Percentiles rank a stretch among this genome's conserved stretches.
Conservation (phyloP, 2,329 filamentous ascomycete species). For the Sporothrix pallida region DNA sequence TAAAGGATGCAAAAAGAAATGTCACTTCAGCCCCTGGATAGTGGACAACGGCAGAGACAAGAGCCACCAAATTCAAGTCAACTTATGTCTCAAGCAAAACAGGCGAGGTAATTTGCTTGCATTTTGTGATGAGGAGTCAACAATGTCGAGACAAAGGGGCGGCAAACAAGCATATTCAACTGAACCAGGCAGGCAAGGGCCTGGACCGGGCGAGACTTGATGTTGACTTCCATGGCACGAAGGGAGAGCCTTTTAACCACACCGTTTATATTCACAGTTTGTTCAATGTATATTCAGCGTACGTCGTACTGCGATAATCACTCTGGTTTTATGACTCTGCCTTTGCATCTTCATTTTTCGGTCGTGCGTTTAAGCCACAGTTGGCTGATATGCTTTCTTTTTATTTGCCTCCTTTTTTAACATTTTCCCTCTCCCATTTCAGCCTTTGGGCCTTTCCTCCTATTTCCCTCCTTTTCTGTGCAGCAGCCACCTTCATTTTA, state of each 20-base stretch:
- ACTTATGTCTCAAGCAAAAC: background rate
- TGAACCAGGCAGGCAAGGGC: background rate
- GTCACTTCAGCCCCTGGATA: background rate
- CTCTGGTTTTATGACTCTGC: background rate
- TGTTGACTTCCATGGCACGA: background rate
- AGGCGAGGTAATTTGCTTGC: background rate
- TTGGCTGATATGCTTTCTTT: background rate
- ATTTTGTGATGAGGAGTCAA: background rate
- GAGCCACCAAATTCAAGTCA: background rate
- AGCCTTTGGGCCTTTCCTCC: background rate
- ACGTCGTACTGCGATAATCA: background rate
- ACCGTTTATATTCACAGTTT: background rate
- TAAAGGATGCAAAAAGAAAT: background rate
- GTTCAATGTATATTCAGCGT: too few relatives aligned
- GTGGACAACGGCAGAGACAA: background rate
- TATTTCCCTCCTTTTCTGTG: slow-evolving; percentile 1
- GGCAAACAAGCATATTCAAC: background rate
- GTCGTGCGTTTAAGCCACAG: background rate
- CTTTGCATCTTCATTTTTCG: background rate
- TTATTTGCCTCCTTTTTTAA: background rate
- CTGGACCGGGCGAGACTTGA: background rate
- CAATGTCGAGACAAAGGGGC: background rate
- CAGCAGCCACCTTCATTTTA: background rate
- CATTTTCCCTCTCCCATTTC: background rate
- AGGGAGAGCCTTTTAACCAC: background rate